Evolutionary conservation across 73 alveolate species (phyloP).

Genomic region (Breviolum minutum): DNA sequence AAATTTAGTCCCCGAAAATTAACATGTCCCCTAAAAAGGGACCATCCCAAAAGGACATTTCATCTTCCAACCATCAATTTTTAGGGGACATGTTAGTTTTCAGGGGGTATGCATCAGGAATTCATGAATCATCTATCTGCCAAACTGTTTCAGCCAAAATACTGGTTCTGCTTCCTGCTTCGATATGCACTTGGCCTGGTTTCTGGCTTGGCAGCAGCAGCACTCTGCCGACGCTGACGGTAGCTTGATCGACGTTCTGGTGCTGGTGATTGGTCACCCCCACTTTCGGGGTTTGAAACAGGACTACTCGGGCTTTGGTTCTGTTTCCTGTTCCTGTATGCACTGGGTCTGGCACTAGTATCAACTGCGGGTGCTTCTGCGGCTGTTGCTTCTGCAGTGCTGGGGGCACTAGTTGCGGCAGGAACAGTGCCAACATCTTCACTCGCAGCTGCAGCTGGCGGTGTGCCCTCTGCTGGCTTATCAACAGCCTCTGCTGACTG

Average conservation of each 20-base stretch:
- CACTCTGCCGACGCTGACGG: conserved; percentile 35
- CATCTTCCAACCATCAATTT: too few relatives aligned
- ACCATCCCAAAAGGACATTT: too few relatives aligned
- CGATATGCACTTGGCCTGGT: conserved; percentile 12
- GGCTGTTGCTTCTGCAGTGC: background rate
- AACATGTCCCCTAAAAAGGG: too few relatives aligned
- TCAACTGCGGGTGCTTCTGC: background rate
- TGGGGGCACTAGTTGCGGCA: background rate
- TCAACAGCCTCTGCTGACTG: background rate
- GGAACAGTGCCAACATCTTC: background rate
- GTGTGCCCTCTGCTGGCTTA: background rate
- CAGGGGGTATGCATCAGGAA: too few relatives aligned
- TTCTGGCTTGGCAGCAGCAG: conserved; percentile 43
- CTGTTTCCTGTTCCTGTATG: conserved; percentile 29
- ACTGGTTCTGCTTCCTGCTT: conserved; percentile 27
- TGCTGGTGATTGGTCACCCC: background rate
- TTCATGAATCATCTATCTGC: too few relatives aligned
- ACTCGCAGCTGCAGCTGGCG: background rate
- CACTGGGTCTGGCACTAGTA: background rate
- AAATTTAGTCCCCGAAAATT: too few relatives aligned
- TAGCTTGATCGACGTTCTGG: conserved; percentile 20
- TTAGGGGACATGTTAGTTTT: too few relatives aligned
- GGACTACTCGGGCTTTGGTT: background rate
- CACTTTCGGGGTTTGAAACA: background rate
- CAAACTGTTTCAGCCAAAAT: background rate